Conservation (phyloP, 2,329 filamentous ascomycete genomes). For the Colletotrichum tropicicola region DNA sequence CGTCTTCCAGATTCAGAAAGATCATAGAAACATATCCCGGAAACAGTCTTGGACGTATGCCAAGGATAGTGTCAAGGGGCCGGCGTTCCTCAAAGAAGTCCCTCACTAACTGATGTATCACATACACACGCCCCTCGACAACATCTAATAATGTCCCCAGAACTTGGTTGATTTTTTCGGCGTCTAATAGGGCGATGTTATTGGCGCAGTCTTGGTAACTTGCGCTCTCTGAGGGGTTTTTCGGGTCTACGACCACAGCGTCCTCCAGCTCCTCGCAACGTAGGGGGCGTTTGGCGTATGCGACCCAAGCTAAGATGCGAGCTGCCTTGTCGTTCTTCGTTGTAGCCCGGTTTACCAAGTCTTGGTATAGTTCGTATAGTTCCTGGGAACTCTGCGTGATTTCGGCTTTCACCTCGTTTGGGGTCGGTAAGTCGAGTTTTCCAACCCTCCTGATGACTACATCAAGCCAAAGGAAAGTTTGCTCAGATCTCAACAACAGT, state of each 20-base stretch:
- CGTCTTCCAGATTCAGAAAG: slow-evolving; percentile 34
- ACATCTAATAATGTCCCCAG: slow-evolving; percentile 39
- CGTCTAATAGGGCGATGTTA: not conserved
- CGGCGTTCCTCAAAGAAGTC: slow-evolving; percentile 38
- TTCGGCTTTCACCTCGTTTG: slow-evolving; percentile 31
- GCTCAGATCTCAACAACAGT: no score
- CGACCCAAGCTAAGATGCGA: slow-evolving; percentile 42
- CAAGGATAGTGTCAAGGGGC: slow-evolving; percentile 29
- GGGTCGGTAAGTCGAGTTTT: no score
- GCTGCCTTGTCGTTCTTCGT: slow-evolving; percentile 29
- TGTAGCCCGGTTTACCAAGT: slow-evolving; percentile 33
- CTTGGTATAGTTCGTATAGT: slow-evolving; percentile 37
- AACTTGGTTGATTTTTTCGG: slow-evolving; percentile 32
- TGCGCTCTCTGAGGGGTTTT: no score
- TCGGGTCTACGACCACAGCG: slow-evolving; percentile 38
- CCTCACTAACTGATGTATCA: slow-evolving; percentile 45
- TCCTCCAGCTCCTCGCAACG: slow-evolving; percentile 39
- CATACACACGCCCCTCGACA: slow-evolving; percentile 35
- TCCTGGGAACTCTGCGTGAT: slow-evolving; percentile 33
- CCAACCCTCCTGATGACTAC: no score
- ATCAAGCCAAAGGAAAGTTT: no score
- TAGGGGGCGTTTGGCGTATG: slow-evolving; percentile 37
- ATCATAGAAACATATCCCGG: slow-evolving; percentile 34
- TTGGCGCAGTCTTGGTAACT: not conserved
- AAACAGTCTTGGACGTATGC: slow-evolving; percentile 22